Evolutionary conservation across 306 rosid genomes (phyloP).

Genomic region (Fagus crenata): DNA sequence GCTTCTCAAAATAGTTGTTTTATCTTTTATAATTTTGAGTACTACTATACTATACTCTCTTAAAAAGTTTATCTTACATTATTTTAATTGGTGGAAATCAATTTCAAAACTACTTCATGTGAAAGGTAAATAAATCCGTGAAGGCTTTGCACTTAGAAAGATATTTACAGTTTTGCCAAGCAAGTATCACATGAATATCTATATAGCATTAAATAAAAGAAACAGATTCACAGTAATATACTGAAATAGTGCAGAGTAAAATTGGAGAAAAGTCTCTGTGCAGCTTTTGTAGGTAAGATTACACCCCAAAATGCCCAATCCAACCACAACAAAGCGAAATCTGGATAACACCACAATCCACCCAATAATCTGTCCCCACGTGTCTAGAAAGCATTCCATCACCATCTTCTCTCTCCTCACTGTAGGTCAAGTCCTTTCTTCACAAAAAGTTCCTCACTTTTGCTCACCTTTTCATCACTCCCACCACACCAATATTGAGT

Average conservation of each 20-base stretch:
- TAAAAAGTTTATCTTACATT: too few species aligned
- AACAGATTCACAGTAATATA: neutral
- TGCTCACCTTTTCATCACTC: neutral
- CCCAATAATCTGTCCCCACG: slow-evolving; percentile 44
- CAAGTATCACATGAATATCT: slow-evolving; percentile 14
- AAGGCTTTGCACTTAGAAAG: too few species aligned
- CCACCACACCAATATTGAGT: neutral
- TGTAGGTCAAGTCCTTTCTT: slow-evolving; percentile 24
- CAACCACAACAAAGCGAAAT: slow-evolving; percentile 51
- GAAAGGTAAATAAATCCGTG: too few species aligned
- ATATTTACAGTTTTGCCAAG: neutral
- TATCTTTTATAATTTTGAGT: too few species aligned
- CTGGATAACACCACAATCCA: slow-evolving; percentile 85
- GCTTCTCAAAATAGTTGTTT: too few species aligned
- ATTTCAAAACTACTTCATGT: too few species aligned
- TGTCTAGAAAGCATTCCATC: slow-evolving; percentile 37
- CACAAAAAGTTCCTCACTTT: slow-evolving; percentile 25
- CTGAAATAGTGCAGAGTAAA: too few species aligned
- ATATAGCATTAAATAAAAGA: neutral
- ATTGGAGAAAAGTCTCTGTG: too few species aligned
- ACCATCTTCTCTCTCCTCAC: slow-evolving; percentile 26
- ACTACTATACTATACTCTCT: too few species aligned
- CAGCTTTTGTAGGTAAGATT: neutral
- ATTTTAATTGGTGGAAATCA: too few species aligned
- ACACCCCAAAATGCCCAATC: slow-evolving; percentile 13